Base-by-base conservation (phyloP, 1,284 basidiomycete species). In the Flammula alnicola region DNA sequence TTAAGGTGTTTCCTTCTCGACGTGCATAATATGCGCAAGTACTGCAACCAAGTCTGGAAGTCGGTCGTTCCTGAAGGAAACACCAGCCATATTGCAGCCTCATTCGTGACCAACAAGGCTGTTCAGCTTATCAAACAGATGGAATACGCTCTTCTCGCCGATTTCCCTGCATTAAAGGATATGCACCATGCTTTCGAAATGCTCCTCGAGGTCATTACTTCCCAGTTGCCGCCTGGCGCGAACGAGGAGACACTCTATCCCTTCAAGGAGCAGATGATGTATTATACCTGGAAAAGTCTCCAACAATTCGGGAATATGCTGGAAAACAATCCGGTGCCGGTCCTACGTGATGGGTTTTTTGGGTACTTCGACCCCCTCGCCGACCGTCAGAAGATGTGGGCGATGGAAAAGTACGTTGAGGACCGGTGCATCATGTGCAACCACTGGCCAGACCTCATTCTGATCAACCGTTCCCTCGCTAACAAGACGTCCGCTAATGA, bases 361-460 rank as follows among this genome's bases (percentile, higher is more conserved):
- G 41, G 41, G 6, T 43, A 43, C 41, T 43, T 43, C 12, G 41
- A 43, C 26, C 41, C 41, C 27, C 8, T 19, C 12, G 41, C 41
- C 9, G 30, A 43, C 17, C 27, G 41, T 17, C 19, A 32, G 11
- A 22, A 20, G 14, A 43, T 43, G 41, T 31, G 14, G 4, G 16
- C 16, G 11, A 2, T 31, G 1, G 41, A 43, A n/a, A 33, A 32
- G 19, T 23, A 7, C 16, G 2, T 30, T 1, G 41, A 43, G 19
- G 41, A 43, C 12, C 19, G 20, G 8, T 43, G 41, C n/a, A 43
- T 43, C n/a, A 31, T 43, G n/a, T n/a, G n/a, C n/a, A n/a, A n/a
- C n/a, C n/a, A n/a, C n/a, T n/a, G n/a, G n/a, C n/a, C n/a, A n/a
- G n/a, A n/a, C n/a, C n/a, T n/a, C n/a, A n/a, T n/a, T n/a, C n/a